Evolutionary conservation across 495 filamentous ascomycete species (phyloP).

Genomic region (Neurospora cerealis): DNA sequence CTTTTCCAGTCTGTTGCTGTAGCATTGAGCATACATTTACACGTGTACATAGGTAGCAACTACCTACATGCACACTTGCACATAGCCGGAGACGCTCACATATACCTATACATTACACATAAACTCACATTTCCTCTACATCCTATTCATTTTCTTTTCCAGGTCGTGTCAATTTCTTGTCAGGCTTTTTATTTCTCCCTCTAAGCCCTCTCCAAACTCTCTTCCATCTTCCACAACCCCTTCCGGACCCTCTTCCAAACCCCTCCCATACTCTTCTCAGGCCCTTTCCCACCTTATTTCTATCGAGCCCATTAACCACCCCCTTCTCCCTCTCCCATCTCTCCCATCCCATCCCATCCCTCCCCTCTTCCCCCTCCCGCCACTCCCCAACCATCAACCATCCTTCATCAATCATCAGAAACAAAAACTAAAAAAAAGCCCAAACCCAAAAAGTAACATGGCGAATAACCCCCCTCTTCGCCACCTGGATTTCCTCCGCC

Average conservation of each 20-base stretch:
- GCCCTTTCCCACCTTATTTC: background rate
- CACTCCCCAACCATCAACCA: too few species aligned
- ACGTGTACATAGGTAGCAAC: background rate
- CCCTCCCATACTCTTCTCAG: background rate
- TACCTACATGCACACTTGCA: too few species aligned
- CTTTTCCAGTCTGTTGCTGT: background rate
- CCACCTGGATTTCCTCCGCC: constrained; percentile 64
- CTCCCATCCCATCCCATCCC: background rate
- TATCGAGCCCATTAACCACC: background rate
- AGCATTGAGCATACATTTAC: background rate
- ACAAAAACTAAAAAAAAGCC: background rate
- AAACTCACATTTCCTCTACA: too few species aligned
- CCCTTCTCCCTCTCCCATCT: background rate
- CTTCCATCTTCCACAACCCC: too few species aligned
- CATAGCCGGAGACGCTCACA: too few species aligned
- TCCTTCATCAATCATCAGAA: background rate
- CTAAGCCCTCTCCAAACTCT: background rate
- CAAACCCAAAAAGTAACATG: constrained; percentile 53
- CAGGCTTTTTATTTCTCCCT: too few species aligned
- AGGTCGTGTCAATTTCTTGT: background rate
- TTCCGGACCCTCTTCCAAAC: background rate
- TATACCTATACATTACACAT: too few species aligned
- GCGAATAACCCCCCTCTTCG: constrained; percentile 84
- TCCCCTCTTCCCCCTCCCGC: too few species aligned
- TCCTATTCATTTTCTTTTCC: too few species aligned